Base-by-base conservation (phyloP, 192 early-diverging fungal species). In the Polychytrium aggregatum region DNA sequence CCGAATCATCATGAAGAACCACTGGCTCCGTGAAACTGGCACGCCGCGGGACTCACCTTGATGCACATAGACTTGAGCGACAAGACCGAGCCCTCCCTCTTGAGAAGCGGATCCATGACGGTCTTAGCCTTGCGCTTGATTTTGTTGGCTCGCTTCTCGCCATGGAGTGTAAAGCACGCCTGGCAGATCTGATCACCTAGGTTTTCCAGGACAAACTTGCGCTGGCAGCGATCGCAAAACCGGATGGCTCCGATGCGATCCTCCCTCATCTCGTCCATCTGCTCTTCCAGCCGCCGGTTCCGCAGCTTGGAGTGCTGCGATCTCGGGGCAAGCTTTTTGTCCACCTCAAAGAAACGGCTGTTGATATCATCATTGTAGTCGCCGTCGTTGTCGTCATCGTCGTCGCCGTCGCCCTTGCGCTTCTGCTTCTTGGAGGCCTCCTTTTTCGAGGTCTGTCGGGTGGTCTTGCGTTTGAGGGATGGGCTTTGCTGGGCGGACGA, bases 21-120 rank as follows among this genome's bases (percentile, higher is more conserved):
- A n/a, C n/a, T n/a, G n/a, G n/a, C n/a, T n/a, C n/a, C n/a, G n/a
- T n/a, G n/a, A n/a, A n/a, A n/a, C n/a, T n/a, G n/a, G n/a, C n/a
- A n/a, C n/a, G n/a, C n/a, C n/a, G n/a, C n/a, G n/a, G n/a, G n/a
- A n/a, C 22, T 27, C 29, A 67, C 47, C 52, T 67, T 62, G 44
- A 71, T 59, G 56, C 69, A 71, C 36, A 67, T 43, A 31, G 63
- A 57, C 30, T 44, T 20, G 14, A 66, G 38, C 5, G 63, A 53
- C 17, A 31, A 27, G 27, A 65, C 34, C 5, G 7, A 11, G 20
- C 56, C 56, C 28, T 37, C n/a, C n/a, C 9, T 16, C 53, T 24
- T 59, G 49, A 14, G 34, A 25, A 49, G 34, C 48, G 8, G 48
- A 2, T 33, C 21, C 40, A 21, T 49, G 1, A 21, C 46, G 25